A percentile compares a stretch with the other conserved stretches of the same genome.
Evolutionary conservation across 2,329 filamentous ascomycete species (phyloP).

Genomic region (Mariannaea sp.): DNA sequence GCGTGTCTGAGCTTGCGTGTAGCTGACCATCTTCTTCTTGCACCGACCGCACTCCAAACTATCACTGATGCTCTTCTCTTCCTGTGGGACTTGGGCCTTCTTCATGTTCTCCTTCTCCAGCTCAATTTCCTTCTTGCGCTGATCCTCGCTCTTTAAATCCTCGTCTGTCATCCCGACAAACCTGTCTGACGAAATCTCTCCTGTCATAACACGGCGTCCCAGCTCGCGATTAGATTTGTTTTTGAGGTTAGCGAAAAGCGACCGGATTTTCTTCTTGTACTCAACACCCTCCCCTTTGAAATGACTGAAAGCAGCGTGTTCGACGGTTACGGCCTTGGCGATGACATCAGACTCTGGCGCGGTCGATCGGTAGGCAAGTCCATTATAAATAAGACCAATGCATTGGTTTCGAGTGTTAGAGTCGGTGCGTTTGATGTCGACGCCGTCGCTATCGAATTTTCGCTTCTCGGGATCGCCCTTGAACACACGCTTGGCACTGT

Average conservation of each 20-base stretch:
- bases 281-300: constrained; percentile 73
- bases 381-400: constrained; percentile 92
- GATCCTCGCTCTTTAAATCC: constrained; percentile 87
- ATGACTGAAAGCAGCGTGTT: constrained; percentile 73
- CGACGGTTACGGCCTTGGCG: constrained; percentile 78
- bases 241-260: constrained; percentile 93
- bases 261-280: constrained; percentile 89
- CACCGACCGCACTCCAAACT: constrained; percentile 90
- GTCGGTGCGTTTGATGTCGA: constrained; percentile 77
- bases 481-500: constrained; percentile 55
- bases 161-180: constrained; percentile 90
- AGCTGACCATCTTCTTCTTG: constrained; percentile 91
- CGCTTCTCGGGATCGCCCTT: constrained; percentile 76
- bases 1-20: constrained; percentile 93
- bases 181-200: constrained; percentile 70
- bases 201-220: constrained; percentile 74
- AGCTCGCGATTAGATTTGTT: constrained; percentile 84
- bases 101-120: constrained; percentile 94
- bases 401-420: constrained; percentile 79
- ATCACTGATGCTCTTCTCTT: constrained; percentile 86
- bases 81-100: constrained; percentile 92
- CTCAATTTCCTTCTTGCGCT: constrained; percentile 74
- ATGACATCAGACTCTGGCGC: constrained; percentile 75
- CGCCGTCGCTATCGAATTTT: constrained; percentile 78
- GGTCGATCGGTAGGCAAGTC: constrained; percentile 72